Evolutionary conservation across 2,329 filamentous ascomycete genomes (phyloP).

Genomic region (Beauveria pseudobassiana): DNA sequence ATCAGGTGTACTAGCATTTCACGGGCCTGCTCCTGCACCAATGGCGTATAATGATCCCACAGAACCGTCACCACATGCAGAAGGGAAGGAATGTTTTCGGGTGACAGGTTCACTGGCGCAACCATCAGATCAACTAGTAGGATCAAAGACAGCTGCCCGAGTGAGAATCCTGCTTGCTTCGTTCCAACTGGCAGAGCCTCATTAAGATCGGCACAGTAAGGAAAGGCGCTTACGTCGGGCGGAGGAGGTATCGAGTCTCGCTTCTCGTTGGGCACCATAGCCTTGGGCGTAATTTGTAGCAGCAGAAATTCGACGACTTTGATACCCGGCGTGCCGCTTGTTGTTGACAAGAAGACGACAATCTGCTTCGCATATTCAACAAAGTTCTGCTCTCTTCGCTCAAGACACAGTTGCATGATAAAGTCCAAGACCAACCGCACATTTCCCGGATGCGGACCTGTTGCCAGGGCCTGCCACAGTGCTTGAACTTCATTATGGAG

Average conservation of each 20-base stretch:
- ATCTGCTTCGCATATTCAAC: constrained; percentile 98
- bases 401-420: constrained; percentile 87
- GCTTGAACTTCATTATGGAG: constrained; percentile 96
- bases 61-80: constrained; percentile 87
- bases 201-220: constrained; percentile 81
- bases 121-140: constrained; percentile 95
- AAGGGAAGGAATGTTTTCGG: constrained; percentile 75
- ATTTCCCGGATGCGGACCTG: constrained; percentile 86
- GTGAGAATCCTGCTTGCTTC: constrained; percentile 85
- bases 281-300: constrained; percentile 83
- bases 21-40: constrained; percentile 92
- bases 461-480: constrained; percentile 92
- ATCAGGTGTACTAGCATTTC: constrained; percentile 98
- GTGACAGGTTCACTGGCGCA: constrained; percentile 71
- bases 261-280: constrained; percentile 93
- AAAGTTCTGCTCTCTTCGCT: constrained; percentile 94
- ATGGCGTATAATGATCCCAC: constrained; percentile 93
- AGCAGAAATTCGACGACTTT: constrained; percentile 93
- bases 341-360: constrained; percentile 90
- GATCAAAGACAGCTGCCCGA: constrained; percentile 89
- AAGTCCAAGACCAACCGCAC: constrained; percentile 93
- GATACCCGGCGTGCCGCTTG: constrained; percentile 61
- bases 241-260: constrained; percentile 60
- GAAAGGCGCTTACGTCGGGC: constrained; percentile 65
- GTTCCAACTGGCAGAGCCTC: constrained; percentile 76